phyloP scores from a whole-genome alignment of 2,329 filamentous ascomycete genomes.

The Apiospora hydei region DNA sequence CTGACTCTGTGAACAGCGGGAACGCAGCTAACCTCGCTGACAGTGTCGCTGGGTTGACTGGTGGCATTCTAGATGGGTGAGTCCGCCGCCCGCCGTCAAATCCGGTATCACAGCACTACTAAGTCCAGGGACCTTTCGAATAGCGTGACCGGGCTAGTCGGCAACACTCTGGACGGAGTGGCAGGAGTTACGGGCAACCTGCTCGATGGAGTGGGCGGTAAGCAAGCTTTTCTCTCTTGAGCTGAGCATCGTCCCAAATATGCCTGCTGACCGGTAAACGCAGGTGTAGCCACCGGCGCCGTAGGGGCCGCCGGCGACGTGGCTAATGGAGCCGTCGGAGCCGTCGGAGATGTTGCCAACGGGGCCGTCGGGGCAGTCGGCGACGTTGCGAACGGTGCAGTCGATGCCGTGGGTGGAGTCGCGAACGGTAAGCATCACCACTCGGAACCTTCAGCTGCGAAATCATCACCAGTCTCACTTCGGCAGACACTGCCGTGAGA shows the following conservation, averaged over 20 bases:
- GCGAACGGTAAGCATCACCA: not conserved
- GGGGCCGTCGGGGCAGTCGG: not conserved
- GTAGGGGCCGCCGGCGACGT: not conserved
- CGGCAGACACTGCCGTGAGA: not conserved
- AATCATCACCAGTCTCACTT: not conserved
- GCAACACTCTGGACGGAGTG: not conserved
- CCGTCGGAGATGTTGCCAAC: not conserved
- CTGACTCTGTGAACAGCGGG: not conserved
- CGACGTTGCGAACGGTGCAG: not conserved
- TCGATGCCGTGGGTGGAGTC: not conserved
- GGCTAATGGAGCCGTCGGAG: not conserved
- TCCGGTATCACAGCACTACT: not conserved
- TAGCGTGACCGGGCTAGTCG: not conserved
- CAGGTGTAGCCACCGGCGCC: not conserved
- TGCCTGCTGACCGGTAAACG: not conserved
- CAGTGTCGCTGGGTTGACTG: not conserved
- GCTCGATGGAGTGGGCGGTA: not conserved
- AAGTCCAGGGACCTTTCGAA: not conserved
- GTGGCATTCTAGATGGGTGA: not conserved
- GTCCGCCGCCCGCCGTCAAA: not conserved
- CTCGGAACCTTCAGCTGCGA: too few species aligned
- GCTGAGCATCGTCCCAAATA: too few species aligned
- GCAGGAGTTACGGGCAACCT: not conserved
- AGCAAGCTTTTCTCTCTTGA: not conserved
- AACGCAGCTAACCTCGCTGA: not conserved